Percentiles rank a stretch among this genome's conserved stretches.
phyloP scores from a whole-genome alignment of 441 rosid species.

The Gossypium lobatum region DNA sequence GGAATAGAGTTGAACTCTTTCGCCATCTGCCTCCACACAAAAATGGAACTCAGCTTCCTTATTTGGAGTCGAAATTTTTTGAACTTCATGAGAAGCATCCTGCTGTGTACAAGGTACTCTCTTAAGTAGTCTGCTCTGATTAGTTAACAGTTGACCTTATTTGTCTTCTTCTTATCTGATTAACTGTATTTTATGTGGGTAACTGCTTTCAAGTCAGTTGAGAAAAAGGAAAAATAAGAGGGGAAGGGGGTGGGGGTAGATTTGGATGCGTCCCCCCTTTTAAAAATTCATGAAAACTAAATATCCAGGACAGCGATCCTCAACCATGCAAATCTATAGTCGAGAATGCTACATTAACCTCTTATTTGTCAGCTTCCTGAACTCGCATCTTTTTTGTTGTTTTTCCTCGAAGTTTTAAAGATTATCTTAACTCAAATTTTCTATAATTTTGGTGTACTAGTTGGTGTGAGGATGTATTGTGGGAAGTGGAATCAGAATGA shows the following conservation, averaged over 20 bases:
- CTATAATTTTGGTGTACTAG: neutral
- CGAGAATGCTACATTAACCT: neutral
- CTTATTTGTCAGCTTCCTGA: neutral
- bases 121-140: neutral
- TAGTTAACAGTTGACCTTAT: conserved; percentile 9
- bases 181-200: neutral
- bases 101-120: conserved; percentile 72
- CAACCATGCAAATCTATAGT: neutral
- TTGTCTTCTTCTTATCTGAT: neutral
- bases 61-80: conserved; percentile 61
- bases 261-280: neutral
- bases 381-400: neutral
- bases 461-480: neutral
- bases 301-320: neutral
- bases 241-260: neutral
- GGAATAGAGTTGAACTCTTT: conserved; percentile 83
- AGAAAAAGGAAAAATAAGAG: neutral
- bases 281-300: neutral
- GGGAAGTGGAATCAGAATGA: conserved; percentile 2
- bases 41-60: conserved; percentile 69
- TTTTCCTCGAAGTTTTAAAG: neutral
- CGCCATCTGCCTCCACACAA: conserved; percentile 92
- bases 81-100: conserved; percentile 77
- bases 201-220: neutral
- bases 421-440: neutral